These are phyloP conservation scores for Malus hybrid DNA, from an alignment of 331 rosid species.

Conservation along the genomic window DNA sequence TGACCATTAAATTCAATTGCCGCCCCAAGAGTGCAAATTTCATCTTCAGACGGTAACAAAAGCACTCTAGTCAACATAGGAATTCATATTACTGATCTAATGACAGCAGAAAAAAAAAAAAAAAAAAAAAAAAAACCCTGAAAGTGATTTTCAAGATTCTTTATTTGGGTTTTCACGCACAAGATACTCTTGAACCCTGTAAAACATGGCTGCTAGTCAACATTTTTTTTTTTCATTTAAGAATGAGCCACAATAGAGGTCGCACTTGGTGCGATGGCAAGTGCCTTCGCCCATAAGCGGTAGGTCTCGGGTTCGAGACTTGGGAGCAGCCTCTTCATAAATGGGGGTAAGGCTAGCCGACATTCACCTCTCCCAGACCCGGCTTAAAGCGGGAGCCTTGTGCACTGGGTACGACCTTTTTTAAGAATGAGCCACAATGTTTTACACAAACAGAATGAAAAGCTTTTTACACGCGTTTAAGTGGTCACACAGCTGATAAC, in stretches of 20 bases:
- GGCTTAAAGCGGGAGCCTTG: too few species aligned
- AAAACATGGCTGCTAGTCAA: background rate
- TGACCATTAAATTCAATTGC: background rate
- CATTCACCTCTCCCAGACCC: too few species aligned
- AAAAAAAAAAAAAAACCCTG: too few species aligned
- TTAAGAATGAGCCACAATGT: background rate
- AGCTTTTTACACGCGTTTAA: background rate
- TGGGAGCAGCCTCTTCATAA: too few species aligned
- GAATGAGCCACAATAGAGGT: too few species aligned
- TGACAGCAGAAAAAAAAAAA: too few species aligned
- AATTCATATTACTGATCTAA: too few species aligned
- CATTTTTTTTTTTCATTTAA: background rate
- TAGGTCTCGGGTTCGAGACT: too few species aligned
- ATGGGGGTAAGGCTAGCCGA: too few species aligned
- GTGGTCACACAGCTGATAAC: background rate
- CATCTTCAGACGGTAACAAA: background rate
- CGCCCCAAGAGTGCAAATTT: background rate
- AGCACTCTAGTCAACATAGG: too few species aligned
- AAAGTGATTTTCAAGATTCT: background rate
- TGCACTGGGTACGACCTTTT: background rate
- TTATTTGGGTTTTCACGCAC: background rate
- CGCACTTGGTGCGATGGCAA: too few species aligned
- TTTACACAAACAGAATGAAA: background rate
- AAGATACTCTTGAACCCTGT: background rate
- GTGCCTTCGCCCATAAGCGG: too few species aligned